Percentiles rank a stretch among this genome's conserved stretches.
phyloP scores from a whole-genome alignment of 371 early-diverging fungal species.

The Polyrhizophydium stewartii region DNA sequence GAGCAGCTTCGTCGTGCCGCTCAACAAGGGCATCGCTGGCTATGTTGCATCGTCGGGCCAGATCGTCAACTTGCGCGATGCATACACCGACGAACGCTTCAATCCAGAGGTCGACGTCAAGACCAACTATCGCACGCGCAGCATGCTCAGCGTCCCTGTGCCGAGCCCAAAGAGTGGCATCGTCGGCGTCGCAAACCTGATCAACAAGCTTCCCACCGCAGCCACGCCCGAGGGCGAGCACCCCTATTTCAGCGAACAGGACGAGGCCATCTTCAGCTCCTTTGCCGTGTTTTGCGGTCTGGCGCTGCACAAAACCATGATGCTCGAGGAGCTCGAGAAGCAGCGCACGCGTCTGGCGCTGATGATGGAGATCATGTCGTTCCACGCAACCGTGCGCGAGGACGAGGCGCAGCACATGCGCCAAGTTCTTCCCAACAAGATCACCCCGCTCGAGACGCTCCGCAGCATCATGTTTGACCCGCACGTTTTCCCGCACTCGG shows the following conservation, averaged over 20 bases:
- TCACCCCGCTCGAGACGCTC: not conserved
- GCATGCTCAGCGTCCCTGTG: slow-evolving; percentile 28
- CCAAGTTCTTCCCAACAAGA: not conserved
- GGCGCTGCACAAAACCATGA: slow-evolving; percentile 24
- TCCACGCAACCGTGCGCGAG: slow-evolving; percentile 17
- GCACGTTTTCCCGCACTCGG: slow-evolving; percentile 18
- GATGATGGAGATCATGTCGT: slow-evolving; percentile 30
- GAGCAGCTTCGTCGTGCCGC: slow-evolving; percentile 10
- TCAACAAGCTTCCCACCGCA: slow-evolving; percentile 24
- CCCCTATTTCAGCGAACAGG: slow-evolving; percentile 15
- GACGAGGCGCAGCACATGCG: slow-evolving; percentile 16
- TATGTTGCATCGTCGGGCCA: slow-evolving; percentile 26
- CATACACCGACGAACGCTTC: slow-evolving; percentile 28
- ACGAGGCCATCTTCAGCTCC: slow-evolving; percentile 19
- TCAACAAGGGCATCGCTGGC: slow-evolving; percentile 25
- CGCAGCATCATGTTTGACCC: slow-evolving; percentile 21
- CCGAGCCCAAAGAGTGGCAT: slow-evolving; percentile 14
- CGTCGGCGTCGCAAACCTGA: slow-evolving; percentile 30
- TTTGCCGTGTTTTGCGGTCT: slow-evolving; percentile 32
- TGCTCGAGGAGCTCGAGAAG: slow-evolving; percentile 19
- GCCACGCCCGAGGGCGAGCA: slow-evolving; percentile 3
- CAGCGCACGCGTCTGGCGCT: slow-evolving; percentile 20
- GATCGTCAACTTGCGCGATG: slow-evolving; percentile 22
- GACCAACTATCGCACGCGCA: slow-evolving; percentile 18
- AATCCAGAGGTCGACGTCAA: slow-evolving; percentile 21